These are phyloP conservation scores for Tulasnella calospora DNA, from an alignment of 768 basidiomycete species.

Conservation along the genomic window DNA sequence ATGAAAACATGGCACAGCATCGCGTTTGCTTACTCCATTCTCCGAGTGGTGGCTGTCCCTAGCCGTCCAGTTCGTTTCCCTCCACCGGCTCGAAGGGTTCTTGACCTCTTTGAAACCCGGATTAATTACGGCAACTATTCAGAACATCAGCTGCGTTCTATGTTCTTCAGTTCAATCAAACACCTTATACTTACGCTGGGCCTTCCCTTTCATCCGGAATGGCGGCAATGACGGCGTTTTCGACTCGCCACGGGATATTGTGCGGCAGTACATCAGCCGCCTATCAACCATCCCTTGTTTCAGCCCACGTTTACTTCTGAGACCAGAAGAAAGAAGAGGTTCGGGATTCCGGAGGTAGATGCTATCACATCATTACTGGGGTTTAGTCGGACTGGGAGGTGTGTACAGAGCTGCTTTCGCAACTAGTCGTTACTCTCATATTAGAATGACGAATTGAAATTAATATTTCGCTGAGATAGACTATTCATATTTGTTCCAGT, in stretches of 20 bases:
- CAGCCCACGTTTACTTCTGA: background rate
- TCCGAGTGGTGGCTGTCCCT: background rate
- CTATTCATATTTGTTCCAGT: too few species aligned
- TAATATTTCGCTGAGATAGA: too few species aligned
- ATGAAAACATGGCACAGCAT: too few species aligned
- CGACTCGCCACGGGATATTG: background rate
- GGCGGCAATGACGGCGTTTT: background rate
- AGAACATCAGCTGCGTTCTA: conserved; percentile 39
- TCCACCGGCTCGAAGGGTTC: conserved; percentile 59
- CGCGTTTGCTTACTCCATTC: background rate
- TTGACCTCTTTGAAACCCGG: conserved; percentile 64
- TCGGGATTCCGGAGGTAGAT: background rate
- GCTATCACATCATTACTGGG: too few species aligned
- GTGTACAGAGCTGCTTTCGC: too few species aligned
- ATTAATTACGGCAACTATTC: conserved; percentile 54
- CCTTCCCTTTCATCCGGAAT: background rate
- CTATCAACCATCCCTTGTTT: too few species aligned
- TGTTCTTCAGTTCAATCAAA: background rate
- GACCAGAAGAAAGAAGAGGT: background rate
- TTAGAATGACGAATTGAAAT: too few species aligned
- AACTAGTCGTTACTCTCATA: too few species aligned
- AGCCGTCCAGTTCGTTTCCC: conserved; percentile 47
- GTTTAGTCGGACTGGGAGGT: too few species aligned
- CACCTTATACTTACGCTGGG: too few species aligned
- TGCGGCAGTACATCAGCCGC: background rate